phyloP scores from a whole-genome alignment of 805 yeast genomes.

The Cyberlindnera mrakii region DNA sequence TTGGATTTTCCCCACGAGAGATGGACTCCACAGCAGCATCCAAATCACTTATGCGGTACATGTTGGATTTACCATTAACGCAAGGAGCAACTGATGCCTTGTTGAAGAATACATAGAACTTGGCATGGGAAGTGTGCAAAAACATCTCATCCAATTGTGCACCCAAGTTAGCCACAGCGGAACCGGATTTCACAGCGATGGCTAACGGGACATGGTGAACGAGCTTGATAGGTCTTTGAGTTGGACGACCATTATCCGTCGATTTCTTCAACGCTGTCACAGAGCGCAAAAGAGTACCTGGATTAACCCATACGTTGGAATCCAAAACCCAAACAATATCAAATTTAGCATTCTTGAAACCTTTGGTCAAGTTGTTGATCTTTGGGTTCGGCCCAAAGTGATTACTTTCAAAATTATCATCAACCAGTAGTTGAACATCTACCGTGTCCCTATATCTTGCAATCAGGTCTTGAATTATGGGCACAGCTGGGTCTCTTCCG shows the following conservation, averaged over 20 bases:
- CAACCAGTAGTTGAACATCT: slow-evolving; percentile 51
- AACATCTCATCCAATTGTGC: slow-evolving; percentile 81
- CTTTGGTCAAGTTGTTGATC: slow-evolving; percentile 81
- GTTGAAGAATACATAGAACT: slow-evolving; percentile 77
- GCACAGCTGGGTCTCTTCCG: slow-evolving; percentile 56
- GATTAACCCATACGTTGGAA: slow-evolving; percentile 74
- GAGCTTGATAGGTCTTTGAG: slow-evolving; percentile 45
- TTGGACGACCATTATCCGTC: slow-evolving; percentile 42
- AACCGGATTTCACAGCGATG: slow-evolving; percentile 24
- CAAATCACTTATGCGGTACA: slow-evolving; percentile 63
- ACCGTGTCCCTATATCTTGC: slow-evolving; percentile 42
- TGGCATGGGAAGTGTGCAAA: slow-evolving; percentile 75
- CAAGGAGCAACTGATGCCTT: slow-evolving; percentile 76
- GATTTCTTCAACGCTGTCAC: slow-evolving; percentile 45
- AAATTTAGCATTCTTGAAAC: slow-evolving; percentile 58
- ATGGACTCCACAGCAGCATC: slow-evolving; percentile 47
- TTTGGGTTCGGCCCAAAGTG: slow-evolving; percentile 84
- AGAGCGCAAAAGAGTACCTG: slow-evolving; percentile 60
- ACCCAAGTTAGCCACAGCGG: slow-evolving; percentile 34
- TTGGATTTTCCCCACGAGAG: slow-evolving; percentile 25
- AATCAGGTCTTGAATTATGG: slow-evolving; percentile 45
- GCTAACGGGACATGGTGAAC: slow-evolving; percentile 84
- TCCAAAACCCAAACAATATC: slow-evolving; percentile 84
- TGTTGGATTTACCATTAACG: slow-evolving; percentile 83
- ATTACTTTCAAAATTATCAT: slow-evolving; percentile 28